Evolutionary conservation across 345 rosid species (phyloP).

Genomic region (Reutealis trisperma): DNA sequence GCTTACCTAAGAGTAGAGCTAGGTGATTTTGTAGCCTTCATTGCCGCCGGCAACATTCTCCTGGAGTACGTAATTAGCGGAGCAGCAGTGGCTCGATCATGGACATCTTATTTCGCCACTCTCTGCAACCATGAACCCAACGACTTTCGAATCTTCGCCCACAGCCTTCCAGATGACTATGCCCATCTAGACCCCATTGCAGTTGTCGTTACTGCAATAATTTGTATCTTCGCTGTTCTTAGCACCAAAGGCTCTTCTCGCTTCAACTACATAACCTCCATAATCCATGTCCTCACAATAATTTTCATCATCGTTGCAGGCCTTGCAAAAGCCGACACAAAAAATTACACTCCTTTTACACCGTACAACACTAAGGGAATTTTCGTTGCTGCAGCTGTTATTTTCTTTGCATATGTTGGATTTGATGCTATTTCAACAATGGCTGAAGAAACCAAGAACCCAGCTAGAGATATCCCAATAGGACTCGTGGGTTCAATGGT

Average conservation of each 20-base stretch:
- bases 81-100: conserved; percentile 21
- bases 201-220: conserved; percentile 1
- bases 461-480: conserved; percentile 28
- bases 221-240: conserved; percentile 22
- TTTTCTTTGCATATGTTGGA: conserved; percentile 33
- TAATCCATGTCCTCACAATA: conserved; percentile 18
- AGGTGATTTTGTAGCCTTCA: conserved; percentile 30
- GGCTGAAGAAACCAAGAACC: conserved; percentile 31
- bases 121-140: conserved; percentile 22
- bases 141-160: conserved; percentile 22
- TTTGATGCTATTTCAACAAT: conserved; percentile 30
- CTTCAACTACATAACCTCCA: conserved; percentile 25
- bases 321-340: conserved; percentile 15
- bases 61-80: conserved; percentile 29
- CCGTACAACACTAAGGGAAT: conserved; percentile 19
- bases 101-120: conserved; percentile 30
- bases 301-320: conserved; percentile 32
- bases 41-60: conserved; percentile 32
- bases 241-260: conserved; percentile 33
- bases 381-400: conserved; percentile 18
- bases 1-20: conserved; percentile 29
- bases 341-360: conserved; percentile 12
- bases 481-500: conserved; percentile 62
- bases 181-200: conserved; percentile 31
- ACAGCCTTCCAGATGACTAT: conserved; percentile 20